Base-by-base conservation (phyloP, 495 filamentous ascomycete species). In the Neurospora sp. region DNA sequence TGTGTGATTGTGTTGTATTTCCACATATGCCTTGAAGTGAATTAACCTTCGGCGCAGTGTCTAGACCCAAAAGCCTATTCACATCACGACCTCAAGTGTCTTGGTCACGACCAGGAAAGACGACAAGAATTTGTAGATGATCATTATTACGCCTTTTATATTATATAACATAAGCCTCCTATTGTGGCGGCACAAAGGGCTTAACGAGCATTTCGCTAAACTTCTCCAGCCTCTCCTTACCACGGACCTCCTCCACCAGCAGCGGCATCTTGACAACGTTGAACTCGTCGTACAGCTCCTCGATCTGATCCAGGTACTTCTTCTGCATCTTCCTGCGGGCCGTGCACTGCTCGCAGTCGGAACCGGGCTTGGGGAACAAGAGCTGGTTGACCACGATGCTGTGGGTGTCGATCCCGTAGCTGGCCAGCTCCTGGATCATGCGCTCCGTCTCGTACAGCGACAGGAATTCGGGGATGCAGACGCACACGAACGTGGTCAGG, bases 271-370 rank as follows among this genome's bases (percentile, higher is more conserved):
- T 94, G 65, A 99, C 95, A 40, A 99, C 95, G 80, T 99, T 97
- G 82, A 99, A 99, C 80, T 99, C 96, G 75, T 98, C 94, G 77
- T 99, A 99, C 69, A 99, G 82, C 85, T 99, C 96, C 83, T 97
- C 94, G 74, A 98, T 98, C 85, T 99, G 96, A 77, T 97, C 95
- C 31, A 99, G 85, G 78, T 99, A 99, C 82, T 99, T 99, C 89
- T 95, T 96, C 85, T 99, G 96, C 96, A 99, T 99, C 84, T 94
- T 94, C 77, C 95, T 87, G 71, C 96, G 85, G 38, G 96, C 93
- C 77, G 93, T 97, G 82, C 96, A 99, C 84, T 99, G 96, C 69
- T 97, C 93, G 81, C 96, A 99, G 40, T 89, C 87, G 77, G 91
- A 96, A 31, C 90, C 91, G 73, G 91, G 87, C 81, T 92, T 93